These are phyloP conservation scores for Alternaria sp. DNA, from an alignment of 2,329 filamentous ascomycete genomes.

Conservation along the genomic window DNA sequence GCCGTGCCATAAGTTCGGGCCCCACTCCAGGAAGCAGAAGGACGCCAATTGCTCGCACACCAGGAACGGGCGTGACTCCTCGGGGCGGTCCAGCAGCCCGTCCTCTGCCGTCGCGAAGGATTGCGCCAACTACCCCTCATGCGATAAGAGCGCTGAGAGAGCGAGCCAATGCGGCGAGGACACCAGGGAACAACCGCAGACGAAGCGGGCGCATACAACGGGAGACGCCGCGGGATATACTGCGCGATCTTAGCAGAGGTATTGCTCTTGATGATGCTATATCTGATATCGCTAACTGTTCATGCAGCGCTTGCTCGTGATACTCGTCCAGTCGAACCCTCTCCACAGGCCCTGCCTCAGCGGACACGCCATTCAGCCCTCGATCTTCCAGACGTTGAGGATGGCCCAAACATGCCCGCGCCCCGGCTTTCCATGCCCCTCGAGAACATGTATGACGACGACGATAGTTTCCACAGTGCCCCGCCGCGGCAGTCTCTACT, in stretches of 20 bases:
- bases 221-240: constrained; percentile 64
- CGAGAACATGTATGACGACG: constrained; percentile 54
- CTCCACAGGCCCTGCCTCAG: constrained; percentile 51
- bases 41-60: constrained; percentile 46
- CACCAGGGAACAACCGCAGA: constrained; percentile 59
- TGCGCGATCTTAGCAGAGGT: constrained; percentile 63
- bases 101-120: constrained; percentile 45
- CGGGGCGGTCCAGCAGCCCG: constrained; percentile 44
- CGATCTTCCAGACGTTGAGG: constrained; percentile 57
- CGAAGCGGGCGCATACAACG: constrained; percentile 59
- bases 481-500: constrained; percentile 50
- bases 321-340: constrained; percentile 57
- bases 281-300: constrained; percentile 8
- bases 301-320: constrained; percentile 58
- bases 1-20: constrained; percentile 46
- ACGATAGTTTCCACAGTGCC: constrained; percentile 52
- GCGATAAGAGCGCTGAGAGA: constrained; percentile 63
- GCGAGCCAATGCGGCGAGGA: constrained; percentile 59
- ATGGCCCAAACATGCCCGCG: constrained; percentile 54
- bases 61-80: constrained; percentile 48
- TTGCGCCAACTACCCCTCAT: constrained; percentile 63
- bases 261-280: constrained; percentile 14
- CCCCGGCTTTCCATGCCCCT: constrained; percentile 55
- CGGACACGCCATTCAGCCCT: constrained; percentile 44
- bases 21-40: constrained; percentile 42